Evolutionary conservation across 352 stramenopile species (phyloP).

Genomic region (Globisporangium mamillatum): DNA sequence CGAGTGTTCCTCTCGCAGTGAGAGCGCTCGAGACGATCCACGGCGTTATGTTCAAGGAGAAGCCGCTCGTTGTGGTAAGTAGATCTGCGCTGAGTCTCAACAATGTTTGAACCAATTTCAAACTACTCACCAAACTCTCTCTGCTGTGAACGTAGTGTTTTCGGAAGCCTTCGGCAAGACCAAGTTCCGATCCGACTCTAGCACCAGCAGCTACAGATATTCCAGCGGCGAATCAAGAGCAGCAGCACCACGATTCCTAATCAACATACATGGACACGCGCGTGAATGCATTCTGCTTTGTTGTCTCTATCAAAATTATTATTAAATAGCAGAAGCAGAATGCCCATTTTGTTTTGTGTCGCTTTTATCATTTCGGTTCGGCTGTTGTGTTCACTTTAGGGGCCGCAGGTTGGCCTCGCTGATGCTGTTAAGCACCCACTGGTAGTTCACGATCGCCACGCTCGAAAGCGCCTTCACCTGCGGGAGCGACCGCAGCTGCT

Average conservation of each 20-base stretch:
- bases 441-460: slow-evolving; percentile 72
- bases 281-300: neutral
- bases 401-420: slow-evolving; percentile 66
- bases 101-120: neutral
- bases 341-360: neutral
- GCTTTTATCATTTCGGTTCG: neutral
- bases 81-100: neutral
- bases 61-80: slow-evolving; percentile 80
- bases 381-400: slow-evolving; percentile 18
- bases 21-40: slow-evolving; percentile 56
- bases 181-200: neutral
- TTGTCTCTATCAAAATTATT: slow-evolving; percentile 15
- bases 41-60: slow-evolving; percentile 69
- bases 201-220: neutral
- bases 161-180: slow-evolving; percentile 10
- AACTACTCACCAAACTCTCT: neutral
- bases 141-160: slow-evolving; percentile 22
- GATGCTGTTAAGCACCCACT: slow-evolving; percentile 87
- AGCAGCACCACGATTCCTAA: neutral
- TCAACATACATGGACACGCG: neutral
- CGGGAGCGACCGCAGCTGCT: slow-evolving; percentile 34
- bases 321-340: slow-evolving; percentile 15
- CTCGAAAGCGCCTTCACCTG: slow-evolving; percentile 37
- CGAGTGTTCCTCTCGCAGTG: slow-evolving; percentile 42
- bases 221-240: neutral